Evolutionary conservation across 805 yeast genomes (phyloP).

Genomic region (Henningerozyma blattae): DNA sequence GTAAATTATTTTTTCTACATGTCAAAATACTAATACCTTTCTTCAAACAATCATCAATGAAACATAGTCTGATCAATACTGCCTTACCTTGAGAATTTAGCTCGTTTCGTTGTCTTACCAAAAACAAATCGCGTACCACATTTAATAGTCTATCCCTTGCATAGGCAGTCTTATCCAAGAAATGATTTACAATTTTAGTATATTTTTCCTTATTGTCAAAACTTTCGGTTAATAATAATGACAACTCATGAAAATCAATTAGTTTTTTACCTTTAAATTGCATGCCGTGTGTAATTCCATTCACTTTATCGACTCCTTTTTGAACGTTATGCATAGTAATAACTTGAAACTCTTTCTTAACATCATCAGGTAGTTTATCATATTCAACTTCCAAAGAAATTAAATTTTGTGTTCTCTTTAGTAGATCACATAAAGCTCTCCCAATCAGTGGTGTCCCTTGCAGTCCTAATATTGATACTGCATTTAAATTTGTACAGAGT

Average conservation of each 20-base stretch:
- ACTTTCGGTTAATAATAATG: constrained; percentile 30
- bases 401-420: constrained; percentile 48
- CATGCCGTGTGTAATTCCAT: constrained; percentile 22
- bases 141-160: constrained; percentile 32
- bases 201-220: constrained; percentile 16
- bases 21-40: constrained; percentile 37
- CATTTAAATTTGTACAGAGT: constrained; percentile 49
- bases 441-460: constrained; percentile 46
- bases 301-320: constrained; percentile 69
- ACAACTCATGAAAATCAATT: constrained; percentile 44
- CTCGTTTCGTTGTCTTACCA: constrained; percentile 40
- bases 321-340: constrained; percentile 34
- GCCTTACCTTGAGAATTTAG: constrained; percentile 69
- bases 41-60: constrained; percentile 59
- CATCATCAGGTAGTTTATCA: constrained; percentile 40
- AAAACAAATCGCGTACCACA: constrained; percentile 45
- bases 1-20: too few species aligned
- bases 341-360: constrained; percentile 34
- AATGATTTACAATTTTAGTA: constrained; percentile 19
- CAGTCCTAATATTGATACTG: constrained; percentile 62
- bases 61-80: constrained; percentile 56
- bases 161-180: constrained; percentile 27
- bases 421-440: constrained; percentile 54
- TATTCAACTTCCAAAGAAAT: constrained; percentile 58
- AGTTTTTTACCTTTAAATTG: constrained; percentile 26